A percentile compares a stretch with the other conserved stretches of the same genome.
Conservation (phyloP, 805 yeast species). For the Clavispora vitiphila region DNA sequence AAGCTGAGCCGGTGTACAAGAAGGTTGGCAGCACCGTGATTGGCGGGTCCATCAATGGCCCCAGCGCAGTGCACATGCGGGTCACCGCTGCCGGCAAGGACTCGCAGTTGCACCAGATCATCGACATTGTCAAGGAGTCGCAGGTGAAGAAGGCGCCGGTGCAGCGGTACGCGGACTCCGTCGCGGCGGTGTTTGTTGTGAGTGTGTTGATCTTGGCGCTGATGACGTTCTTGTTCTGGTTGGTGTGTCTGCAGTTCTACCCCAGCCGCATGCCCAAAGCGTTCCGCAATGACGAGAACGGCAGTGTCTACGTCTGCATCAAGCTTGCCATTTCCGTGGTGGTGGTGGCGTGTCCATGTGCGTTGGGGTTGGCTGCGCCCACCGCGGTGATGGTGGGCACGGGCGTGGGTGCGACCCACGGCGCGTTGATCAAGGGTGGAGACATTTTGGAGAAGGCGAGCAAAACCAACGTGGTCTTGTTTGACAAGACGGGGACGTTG, state of each 20-base stretch:
- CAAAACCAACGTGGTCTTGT: conserved; percentile 59
- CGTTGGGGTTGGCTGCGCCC: conserved; percentile 94
- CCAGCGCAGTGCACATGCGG: conserved; percentile 61
- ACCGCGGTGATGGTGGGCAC: conserved; percentile 99
- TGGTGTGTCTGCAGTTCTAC: conserved; percentile 25
- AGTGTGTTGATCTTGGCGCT: conserved; percentile 56
- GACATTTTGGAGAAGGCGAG: conserved; percentile 75
- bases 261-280: conserved; percentile 38
- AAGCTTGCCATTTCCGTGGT: conserved; percentile 85
- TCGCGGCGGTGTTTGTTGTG: conserved; percentile 86
- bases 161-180: conserved; percentile 78
- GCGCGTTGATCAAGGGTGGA: conserved; percentile 91
- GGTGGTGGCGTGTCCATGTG: conserved; percentile 99
- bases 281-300: conserved; percentile 44
- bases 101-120: conserved; percentile 85
- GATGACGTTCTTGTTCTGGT: conserved; percentile 51
- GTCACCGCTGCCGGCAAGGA: conserved; percentile 74
- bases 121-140: conserved; percentile 80
- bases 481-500: conserved; percentile 95
- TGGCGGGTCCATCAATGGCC: conserved; percentile 90
- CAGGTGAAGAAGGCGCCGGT: conserved; percentile 87
- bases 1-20: conserved; percentile 72
- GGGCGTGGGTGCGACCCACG: conserved; percentile 88
- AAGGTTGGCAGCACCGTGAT: conserved; percentile 55
- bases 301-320: conserved; percentile 62